These are phyloP conservation scores for Geranium rotundifolium DNA, from an alignment of 345 rosid genomes.

Conservation along the genomic window DNA sequence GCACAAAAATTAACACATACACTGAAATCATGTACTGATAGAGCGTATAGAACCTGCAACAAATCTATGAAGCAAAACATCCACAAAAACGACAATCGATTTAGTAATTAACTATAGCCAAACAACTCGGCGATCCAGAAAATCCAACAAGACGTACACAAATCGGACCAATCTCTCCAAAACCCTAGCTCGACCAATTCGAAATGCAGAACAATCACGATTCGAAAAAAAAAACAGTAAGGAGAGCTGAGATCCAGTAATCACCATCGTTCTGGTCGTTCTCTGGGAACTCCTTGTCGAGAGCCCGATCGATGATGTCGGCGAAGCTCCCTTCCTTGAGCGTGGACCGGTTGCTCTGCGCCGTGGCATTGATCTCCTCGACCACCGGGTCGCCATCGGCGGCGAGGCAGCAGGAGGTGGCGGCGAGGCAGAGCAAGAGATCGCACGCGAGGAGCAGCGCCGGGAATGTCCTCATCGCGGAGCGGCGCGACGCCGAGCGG, in stretches of 20 bases:
- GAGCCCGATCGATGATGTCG: conserved; percentile 80
- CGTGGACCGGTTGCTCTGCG: conserved; percentile 32
- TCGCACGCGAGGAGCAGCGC: conserved; percentile 27
- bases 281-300: conserved; percentile 80
- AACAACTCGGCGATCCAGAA: too few relatives aligned
- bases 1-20: not conserved
- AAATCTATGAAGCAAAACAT: too few relatives aligned
- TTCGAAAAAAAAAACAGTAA: conserved; percentile 1
- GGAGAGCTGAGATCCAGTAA: conserved; percentile 33
- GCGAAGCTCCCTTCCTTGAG: conserved; percentile 66
- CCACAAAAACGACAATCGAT: not conserved
- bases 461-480: conserved; percentile 20
- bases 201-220: not conserved
- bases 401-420: conserved; percentile 16
- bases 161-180: conserved; percentile 10
- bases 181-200: conserved; percentile 19
- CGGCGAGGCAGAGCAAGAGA: conserved; percentile 18
- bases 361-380: conserved; percentile 36
- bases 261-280: conserved; percentile 69
- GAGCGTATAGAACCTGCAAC: not conserved
- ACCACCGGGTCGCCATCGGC: conserved; percentile 17
- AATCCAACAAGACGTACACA: not conserved
- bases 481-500: not conserved
- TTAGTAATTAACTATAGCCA: too few relatives aligned
- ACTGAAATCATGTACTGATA: not conserved